Evolutionary conservation across 441 rosid species (phyloP).

Genomic region (Populus hybrid): DNA sequence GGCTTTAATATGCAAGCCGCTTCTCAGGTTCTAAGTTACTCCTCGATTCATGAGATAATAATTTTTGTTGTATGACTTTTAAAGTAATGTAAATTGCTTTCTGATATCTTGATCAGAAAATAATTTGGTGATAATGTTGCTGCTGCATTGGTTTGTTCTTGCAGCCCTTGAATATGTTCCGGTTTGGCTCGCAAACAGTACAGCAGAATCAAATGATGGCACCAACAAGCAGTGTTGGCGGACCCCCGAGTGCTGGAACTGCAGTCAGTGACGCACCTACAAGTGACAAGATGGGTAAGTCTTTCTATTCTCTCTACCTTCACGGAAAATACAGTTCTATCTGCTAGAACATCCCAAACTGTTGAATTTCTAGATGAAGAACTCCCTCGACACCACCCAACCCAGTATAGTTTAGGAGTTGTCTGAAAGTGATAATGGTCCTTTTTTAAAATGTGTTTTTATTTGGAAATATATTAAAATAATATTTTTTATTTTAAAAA

Average conservation of each 20-base stretch:
- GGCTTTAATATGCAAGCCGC: constrained; percentile 48
- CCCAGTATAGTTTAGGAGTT: background rate
- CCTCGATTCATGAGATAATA: background rate
- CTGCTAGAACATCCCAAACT: background rate
- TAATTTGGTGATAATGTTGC: background rate
- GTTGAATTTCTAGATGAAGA: background rate
- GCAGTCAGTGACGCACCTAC: constrained; percentile 34
- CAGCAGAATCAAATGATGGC: constrained; percentile 40
- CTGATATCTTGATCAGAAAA: background rate
- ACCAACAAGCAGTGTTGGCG: constrained; percentile 22
- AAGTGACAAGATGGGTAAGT: constrained; percentile 29
- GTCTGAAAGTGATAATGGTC: too few relatives aligned
- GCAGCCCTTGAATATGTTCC: constrained; percentile 49
- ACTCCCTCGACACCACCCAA: background rate
- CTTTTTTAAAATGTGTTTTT: too few relatives aligned
- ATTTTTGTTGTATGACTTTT: background rate
- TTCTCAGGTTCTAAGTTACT: constrained; percentile 47
- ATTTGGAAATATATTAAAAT: too few relatives aligned
- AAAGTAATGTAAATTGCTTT: background rate
- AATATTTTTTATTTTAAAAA: too few relatives aligned
- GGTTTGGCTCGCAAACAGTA: constrained; percentile 38
- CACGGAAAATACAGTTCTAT: background rate
- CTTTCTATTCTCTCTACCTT: background rate
- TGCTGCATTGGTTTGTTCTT: constrained; percentile 14
- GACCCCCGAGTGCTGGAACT: constrained; percentile 22